Evolutionary conservation across 352 stramenopile species (phyloP).

Genomic region (Phytophthora brassicae): DNA sequence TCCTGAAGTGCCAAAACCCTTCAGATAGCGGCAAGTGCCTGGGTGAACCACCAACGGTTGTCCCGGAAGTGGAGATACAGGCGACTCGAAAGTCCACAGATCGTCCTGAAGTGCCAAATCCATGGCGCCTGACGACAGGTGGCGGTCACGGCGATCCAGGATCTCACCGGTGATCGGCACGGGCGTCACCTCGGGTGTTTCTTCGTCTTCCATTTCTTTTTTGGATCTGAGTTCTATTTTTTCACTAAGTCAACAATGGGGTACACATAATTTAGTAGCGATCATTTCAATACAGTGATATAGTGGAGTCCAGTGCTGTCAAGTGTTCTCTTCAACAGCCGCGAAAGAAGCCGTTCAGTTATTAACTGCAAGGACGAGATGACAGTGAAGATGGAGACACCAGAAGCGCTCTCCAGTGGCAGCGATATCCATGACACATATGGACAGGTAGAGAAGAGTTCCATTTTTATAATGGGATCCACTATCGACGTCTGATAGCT

Average conservation of each 20-base stretch:
- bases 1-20: no score
- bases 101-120: slow-evolving; percentile 61
- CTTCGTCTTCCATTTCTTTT: slow-evolving; percentile 38
- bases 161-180: slow-evolving; percentile 12
- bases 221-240: slow-evolving; percentile 4
- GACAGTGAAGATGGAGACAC: neutral
- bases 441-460: neutral
- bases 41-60: slow-evolving; percentile 29
- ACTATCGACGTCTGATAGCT: no score
- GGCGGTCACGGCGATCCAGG: slow-evolving; percentile 31
- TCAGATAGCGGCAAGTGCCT: slow-evolving; percentile 60
- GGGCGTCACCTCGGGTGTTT: slow-evolving; percentile 37
- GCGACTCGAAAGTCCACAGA: slow-evolving; percentile 54
- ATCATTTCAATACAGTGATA: slow-evolving; percentile 4
- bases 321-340: slow-evolving; percentile 3
- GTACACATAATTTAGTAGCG: slow-evolving; percentile 3
- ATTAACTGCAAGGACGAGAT: neutral
- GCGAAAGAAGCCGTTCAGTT: neutral
- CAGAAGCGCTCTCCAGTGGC: neutral
- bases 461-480: neutral
- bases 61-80: slow-evolving; percentile 36
- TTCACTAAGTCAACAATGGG: neutral
- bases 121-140: slow-evolving; percentile 52
- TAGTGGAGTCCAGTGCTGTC: neutral
- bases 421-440: neutral